These are phyloP conservation scores for Fusarium papillatum DNA, from an alignment of 2,329 filamentous ascomycete genomes.

Conservation along the genomic window DNA sequence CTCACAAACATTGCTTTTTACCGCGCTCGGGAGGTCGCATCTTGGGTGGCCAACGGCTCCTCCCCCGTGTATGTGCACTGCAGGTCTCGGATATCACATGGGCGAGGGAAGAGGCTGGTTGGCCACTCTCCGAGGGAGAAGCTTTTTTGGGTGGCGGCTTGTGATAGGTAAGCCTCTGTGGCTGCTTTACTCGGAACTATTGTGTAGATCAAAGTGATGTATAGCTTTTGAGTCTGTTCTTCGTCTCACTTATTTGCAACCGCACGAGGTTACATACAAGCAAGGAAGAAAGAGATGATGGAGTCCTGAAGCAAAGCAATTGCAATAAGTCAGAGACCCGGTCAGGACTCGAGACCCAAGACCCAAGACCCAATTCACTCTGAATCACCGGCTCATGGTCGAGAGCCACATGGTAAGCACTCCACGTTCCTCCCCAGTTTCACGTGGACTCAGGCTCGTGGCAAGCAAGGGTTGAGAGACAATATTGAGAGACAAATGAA, in stretches of 20 bases:
- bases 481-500: constrained; percentile 7
- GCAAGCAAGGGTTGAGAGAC: constrained; percentile 30
- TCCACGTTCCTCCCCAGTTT: constrained; percentile 38
- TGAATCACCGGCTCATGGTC: constrained; percentile 20
- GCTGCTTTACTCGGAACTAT: constrained; percentile 33
- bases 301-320: constrained; percentile 9
- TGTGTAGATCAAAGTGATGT: constrained; percentile 35
- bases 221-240: constrained; percentile 26
- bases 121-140: constrained; percentile 3
- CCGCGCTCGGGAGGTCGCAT: constrained; percentile 18
- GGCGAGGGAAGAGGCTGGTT: constrained; percentile 11
- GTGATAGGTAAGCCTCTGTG: constrained; percentile 15
- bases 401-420: constrained; percentile 31
- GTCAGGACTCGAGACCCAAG: constrained; percentile 9
- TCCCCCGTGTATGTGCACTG: constrained; percentile 20
- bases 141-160: background rate
- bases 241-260: constrained; percentile 16
- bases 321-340: constrained; percentile 1
- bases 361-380: constrained; percentile 19
- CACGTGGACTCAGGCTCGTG: constrained; percentile 28
- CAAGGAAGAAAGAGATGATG: constrained; percentile 26
- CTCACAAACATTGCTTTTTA: constrained; percentile 33
- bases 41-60: constrained; percentile 8
- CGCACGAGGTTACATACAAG: constrained; percentile 27
- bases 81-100: constrained; percentile 47